Evolutionary conservation across 345 rosid species (phyloP), one percentile per base, ranked within the genome.

Genomic region (Hypericum androsaemum): DNA sequence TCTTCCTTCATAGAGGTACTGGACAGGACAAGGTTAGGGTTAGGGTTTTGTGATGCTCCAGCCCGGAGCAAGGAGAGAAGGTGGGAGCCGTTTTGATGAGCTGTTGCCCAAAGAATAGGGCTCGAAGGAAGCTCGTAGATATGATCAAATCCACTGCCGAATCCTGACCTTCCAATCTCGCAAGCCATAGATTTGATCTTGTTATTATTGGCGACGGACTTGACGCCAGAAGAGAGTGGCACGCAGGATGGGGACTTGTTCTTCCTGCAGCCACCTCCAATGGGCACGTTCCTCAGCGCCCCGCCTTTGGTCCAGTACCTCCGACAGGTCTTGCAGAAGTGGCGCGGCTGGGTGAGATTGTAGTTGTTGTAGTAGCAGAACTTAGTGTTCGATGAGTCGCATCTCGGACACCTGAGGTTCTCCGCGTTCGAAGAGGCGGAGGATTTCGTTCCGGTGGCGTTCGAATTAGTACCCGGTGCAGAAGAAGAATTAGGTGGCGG

Each of bases 271-370:
- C 92, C 92, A 0, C 92, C 92, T 1, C 92, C 92, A 17, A 83
- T 80, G 5, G 92, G 92, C 39, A 83, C 84, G 37, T 83, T 80
- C 53, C 92, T 45, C 1, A 83, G 73, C 10, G 87, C 81, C 9
- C 92, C 92, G 1, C 92, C 92, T 67, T 80, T 83, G 12, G 92
- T 83, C 92, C 92, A 83, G 59, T 83, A 83, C 1, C 92, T 80
- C 40, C 92, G 92, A 44, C 92, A 83, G n/a, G 87, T 80, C 82
- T 83, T 83, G 76, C 92, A 83, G 64, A 83, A 83, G 67, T 83
- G 87, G 49, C 92, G 87, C 32, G 92, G 92, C 75, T 83, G 92
- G 12, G 87, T 83, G 52, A 83, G 87, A 37, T 83, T 83, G 57
- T 83, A 83, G 71, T 83, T 83, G 80, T 83, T 83, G 72, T 80